A percentile compares a stretch with the other conserved stretches of the same genome.
Evolutionary conservation across 2,329 filamentous ascomycete species (phyloP).

Genomic region (Apiospora sp.): DNA sequence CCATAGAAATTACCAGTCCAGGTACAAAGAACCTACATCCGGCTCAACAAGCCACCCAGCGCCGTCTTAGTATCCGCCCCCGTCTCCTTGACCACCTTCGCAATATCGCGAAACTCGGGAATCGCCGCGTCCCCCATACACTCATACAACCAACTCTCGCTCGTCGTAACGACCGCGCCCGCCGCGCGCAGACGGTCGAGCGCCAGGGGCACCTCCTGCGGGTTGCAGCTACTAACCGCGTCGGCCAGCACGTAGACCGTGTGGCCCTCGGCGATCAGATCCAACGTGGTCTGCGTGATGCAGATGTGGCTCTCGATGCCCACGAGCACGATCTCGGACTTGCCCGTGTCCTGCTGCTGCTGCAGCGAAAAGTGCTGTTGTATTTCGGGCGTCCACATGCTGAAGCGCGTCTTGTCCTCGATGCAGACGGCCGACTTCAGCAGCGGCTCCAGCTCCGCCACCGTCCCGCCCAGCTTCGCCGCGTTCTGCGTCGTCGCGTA

Average conservation of each 20-base stretch:
- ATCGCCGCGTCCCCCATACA: conserved; percentile 82
- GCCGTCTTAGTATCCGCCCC: conserved; percentile 73
- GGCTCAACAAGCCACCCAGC: conserved; percentile 71
- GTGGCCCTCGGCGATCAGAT: conserved; percentile 78
- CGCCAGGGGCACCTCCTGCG: conserved; percentile 81
- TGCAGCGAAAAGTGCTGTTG: conserved; percentile 44
- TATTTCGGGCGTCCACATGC: conserved; percentile 81
- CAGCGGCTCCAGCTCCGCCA: conserved; percentile 70
- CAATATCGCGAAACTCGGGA: conserved; percentile 76
- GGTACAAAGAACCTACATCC: conserved; percentile 50
- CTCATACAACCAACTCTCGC: conserved; percentile 91
- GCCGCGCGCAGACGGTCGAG: conserved; percentile 77
- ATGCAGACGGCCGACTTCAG: conserved; percentile 62
- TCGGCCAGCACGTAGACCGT: conserved; percentile 88
- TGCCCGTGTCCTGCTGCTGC: conserved; percentile 31
- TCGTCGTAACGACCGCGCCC: conserved; percentile 82
- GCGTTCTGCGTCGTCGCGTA: conserved; percentile 87
- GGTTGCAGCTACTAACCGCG: conserved; percentile 87
- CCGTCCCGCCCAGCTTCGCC: conserved; percentile 80
- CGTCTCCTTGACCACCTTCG: conserved; percentile 80
- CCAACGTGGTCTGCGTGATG: conserved; percentile 89
- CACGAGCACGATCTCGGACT: conserved; percentile 74
- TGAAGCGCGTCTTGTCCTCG: conserved; percentile 89
- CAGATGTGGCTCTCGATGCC: conserved; percentile 96
- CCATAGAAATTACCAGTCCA: too few species aligned